Percentiles rank a stretch among this genome's conserved stretches.
Evolutionary conservation across 306 rosid genomes (phyloP).

Genomic region (Rosa lucieae): DNA sequence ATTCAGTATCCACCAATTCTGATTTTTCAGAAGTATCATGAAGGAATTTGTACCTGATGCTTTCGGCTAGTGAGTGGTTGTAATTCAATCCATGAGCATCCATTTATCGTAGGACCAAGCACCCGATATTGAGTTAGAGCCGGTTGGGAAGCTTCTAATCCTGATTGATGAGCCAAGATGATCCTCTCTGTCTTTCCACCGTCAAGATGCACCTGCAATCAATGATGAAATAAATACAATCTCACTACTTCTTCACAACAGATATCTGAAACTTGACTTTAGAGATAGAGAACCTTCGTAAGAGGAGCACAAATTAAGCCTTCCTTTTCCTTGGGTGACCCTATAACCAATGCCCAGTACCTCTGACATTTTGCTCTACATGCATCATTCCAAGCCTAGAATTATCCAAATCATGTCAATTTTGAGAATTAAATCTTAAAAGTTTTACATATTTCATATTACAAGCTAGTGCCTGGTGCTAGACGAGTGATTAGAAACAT

Average conservation of each 20-base stretch:
- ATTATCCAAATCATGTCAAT: conserved; percentile 8
- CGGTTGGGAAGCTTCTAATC: conserved; percentile 78
- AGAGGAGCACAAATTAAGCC: conserved; percentile 84
- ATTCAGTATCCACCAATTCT: not conserved
- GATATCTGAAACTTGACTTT: conserved; percentile 14
- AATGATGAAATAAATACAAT: conserved; percentile 7
- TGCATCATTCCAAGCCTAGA: conserved; percentile 81
- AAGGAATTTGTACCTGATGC: conserved; percentile 66
- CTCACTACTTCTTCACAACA: not conserved
- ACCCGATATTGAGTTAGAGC: conserved; percentile 87
- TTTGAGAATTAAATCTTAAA: conserved; percentile 1
- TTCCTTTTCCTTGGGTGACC: conserved; percentile 79
- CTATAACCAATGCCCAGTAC: conserved; percentile 92
- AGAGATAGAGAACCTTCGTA: conserved; percentile 62
- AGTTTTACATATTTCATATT: not conserved
- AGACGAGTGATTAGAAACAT: conserved; percentile 3
- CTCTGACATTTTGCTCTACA: conserved; percentile 72
- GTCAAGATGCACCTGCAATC: conserved; percentile 70
- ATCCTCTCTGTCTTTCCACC: conserved; percentile 97
- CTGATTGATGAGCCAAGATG: conserved; percentile 64
- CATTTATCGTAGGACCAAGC: conserved; percentile 87
- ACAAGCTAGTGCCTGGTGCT: not conserved
- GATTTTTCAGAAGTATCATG: not conserved
- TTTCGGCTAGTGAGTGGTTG: conserved; percentile 78
- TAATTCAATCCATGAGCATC: conserved; percentile 95